Evolutionary conservation across 2,329 filamentous ascomycete genomes (phyloP), one percentile per base, ranked within the genome.

Genomic region (Ophiognomonia clavigignenti-juglandacearum): DNA sequence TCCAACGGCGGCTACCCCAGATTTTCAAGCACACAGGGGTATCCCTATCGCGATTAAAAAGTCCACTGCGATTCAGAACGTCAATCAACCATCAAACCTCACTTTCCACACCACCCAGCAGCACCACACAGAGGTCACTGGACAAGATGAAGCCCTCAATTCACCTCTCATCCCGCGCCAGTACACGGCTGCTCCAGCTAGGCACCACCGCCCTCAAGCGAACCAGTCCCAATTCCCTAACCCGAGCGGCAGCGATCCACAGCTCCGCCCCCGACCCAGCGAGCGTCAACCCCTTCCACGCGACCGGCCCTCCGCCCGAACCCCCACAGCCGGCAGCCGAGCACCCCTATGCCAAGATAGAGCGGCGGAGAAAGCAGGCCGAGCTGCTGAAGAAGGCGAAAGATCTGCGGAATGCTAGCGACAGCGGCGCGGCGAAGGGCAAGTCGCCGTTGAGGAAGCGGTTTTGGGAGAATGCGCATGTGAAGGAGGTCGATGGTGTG

Each of bases 401-500:
- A 55, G 71, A 74, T 50, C 60, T 77, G 23, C 68, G 75, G 16
- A 59, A 42, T 19, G 41, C 50, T n/a, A n/a, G n/a, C n/a, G n/a
- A n/a, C 40, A 53, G 47, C 32, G 53, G 57, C 27, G 19, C 29
- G n/a, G 32, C 43, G 32, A 50, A 38, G 23, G 43, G 20, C 42
- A 53, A 48, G 44, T 44, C 41, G 32, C 57, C 60, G 1, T 60
- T 78, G 48, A 73, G 83, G 59, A 87, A 83, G 70, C 78, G 91
- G 44, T 96, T 96, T 71, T 97, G 92, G 92, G 88, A 86, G 65
- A 79, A 93, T 61, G 88, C 93, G 2, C 65, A 75, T 51, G 82
- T 96, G 31, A 73, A 77, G 54, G 80, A 86, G 60, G 75, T 77
- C 9, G 71, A 83, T 53, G 83, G 85, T 86, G 70, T 47, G 66